These are phyloP conservation scores for Ogataea henricii DNA, from an alignment of 805 yeast genomes.

Conservation along the genomic window DNA sequence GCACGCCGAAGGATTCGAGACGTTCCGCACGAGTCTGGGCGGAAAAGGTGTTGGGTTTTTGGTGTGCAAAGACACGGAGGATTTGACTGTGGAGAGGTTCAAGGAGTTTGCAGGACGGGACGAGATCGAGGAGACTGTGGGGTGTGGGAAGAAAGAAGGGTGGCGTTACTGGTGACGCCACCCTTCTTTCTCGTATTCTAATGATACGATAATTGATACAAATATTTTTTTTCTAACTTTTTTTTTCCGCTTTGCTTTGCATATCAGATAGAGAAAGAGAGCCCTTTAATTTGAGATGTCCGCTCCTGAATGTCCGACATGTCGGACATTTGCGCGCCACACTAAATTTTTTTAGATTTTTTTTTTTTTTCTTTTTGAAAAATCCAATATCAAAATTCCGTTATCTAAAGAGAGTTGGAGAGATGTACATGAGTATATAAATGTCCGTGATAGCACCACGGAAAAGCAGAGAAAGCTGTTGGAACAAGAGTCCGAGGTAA, in stretches of 20 bases:
- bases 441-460: too few species aligned
- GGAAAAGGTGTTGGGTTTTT: constrained; percentile 83
- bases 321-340: background rate
- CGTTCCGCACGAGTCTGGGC: constrained; percentile 80
- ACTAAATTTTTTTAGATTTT: too few species aligned
- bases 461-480: too few species aligned
- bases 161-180: constrained; percentile 70
- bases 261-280: background rate
- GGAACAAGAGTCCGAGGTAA: too few species aligned
- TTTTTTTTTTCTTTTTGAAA: too few species aligned
- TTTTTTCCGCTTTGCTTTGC: too few species aligned
- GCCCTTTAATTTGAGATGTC: background rate
- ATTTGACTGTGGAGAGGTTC: constrained; percentile 40
- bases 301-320: constrained; percentile 3
- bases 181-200: too few species aligned
- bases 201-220: too few species aligned
- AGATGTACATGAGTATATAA: too few species aligned
- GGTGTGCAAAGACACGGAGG: constrained; percentile 14
- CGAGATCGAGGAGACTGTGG: constrained; percentile 50
- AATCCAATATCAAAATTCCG: too few species aligned
- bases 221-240: too few species aligned
- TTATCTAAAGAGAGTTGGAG: too few species aligned
- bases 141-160: constrained; percentile 41
- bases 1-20: constrained; percentile 58
- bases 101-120: constrained; percentile 41